Evolutionary conservation across 2,329 filamentous ascomycete genomes (phyloP).

Genomic region (Clarireedia monteithiana): DNA sequence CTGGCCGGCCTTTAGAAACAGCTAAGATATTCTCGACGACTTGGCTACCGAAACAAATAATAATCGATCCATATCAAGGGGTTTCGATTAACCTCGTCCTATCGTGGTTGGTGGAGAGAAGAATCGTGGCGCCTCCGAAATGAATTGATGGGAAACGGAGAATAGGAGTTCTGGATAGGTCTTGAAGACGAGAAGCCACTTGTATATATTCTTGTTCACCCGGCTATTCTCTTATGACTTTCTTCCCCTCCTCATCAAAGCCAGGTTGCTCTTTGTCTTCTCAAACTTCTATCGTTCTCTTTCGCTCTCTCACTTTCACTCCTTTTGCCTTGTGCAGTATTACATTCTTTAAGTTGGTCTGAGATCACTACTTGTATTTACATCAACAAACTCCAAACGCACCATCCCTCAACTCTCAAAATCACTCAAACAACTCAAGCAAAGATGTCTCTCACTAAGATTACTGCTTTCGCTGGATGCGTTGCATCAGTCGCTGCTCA

Average conservation of each 20-base stretch:
- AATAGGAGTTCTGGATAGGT: no score
- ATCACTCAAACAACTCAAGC: background rate
- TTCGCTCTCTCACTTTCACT: background rate
- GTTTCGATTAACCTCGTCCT: no score
- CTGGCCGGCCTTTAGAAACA: background rate
- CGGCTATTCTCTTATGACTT: background rate
- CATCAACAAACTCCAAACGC: background rate
- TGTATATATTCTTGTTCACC: background rate
- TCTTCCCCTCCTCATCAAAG: background rate
- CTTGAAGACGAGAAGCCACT: background rate
- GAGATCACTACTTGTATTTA: background rate
- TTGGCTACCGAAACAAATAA: background rate
- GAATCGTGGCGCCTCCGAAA: no score
- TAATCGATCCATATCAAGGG: no score
- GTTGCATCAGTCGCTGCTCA: slow-evolving; percentile 31
- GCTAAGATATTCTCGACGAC: slow-evolving; percentile 4
- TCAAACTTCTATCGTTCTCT: slow-evolving; percentile 4
- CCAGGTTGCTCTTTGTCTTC: background rate
- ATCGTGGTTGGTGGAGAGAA: no score
- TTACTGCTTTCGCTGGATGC: slow-evolving; percentile 17
- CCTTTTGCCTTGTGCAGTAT: slow-evolving; percentile 2
- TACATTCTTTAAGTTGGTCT: slow-evolving; percentile 10
- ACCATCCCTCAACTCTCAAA: background rate
- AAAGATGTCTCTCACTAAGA: slow-evolving; percentile 24
- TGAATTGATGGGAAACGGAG: no score